Percentiles rank a stretch among this genome's conserved stretches.
Conservation (phyloP, 2,329 filamentous ascomycete genomes). For the Tolypocladium guangdongense region DNA sequence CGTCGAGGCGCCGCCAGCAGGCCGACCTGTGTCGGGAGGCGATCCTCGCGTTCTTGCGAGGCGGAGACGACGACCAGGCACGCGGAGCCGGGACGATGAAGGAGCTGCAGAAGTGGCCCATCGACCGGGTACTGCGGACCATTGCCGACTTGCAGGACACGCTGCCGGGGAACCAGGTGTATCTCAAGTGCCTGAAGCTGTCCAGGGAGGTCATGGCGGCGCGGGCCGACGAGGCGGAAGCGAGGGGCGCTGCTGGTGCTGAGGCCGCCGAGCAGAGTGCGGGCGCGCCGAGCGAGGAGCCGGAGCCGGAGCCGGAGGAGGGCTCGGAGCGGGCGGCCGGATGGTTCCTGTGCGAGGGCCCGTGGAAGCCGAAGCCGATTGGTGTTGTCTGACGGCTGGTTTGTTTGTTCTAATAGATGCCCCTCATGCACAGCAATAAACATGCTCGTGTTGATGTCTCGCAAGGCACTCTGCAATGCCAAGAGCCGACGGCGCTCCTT, state of each 20-base stretch:
- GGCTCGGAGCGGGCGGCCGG: constrained; percentile 12
- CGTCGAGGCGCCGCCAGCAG: background rate
- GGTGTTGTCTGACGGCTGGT: constrained; percentile 31
- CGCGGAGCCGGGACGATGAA: constrained; percentile 13
- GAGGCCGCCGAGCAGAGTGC: background rate
- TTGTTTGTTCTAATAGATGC: background rate
- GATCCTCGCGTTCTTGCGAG: constrained; percentile 27
- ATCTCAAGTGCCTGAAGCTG: constrained; percentile 34
- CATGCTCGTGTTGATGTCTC: background rate
- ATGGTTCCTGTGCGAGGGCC: constrained; percentile 40
- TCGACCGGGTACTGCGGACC: constrained; percentile 22
- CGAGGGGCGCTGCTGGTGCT: background rate
- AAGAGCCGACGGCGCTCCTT: too few relatives aligned
- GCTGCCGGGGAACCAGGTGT: constrained; percentile 30
- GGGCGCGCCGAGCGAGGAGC: background rate
- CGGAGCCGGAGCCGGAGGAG: constrained; percentile 1
- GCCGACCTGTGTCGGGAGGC: constrained; percentile 20
- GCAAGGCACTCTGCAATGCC: background rate
- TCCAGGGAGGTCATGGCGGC: constrained; percentile 27
- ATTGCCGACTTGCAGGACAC: constrained; percentile 28
- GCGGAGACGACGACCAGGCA: constrained; percentile 18
- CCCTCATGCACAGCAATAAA: background rate
- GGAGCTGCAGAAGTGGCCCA: constrained; percentile 24
- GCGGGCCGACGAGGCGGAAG: constrained; percentile 5
- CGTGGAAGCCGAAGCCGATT: constrained; percentile 48